phyloP scores from a whole-genome alignment of 257 asterid genomes.

The Fraxinus americana region DNA sequence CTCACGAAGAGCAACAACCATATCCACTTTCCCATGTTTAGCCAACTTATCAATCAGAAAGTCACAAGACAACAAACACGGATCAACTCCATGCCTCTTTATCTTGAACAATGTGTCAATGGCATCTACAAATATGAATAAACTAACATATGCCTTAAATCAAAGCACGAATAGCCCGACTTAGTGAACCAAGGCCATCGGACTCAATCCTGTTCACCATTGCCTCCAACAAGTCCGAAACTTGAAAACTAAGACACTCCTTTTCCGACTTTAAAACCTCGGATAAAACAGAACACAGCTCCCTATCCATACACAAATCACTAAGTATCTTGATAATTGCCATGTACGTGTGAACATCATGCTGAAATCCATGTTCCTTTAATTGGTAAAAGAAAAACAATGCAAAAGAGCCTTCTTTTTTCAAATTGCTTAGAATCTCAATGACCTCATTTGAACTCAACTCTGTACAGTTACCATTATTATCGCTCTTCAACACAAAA shows the following conservation, averaged over 20 bases:
- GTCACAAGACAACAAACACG: conserved; percentile 60
- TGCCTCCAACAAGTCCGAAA: conserved; percentile 62
- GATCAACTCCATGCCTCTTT: conserved; percentile 47
- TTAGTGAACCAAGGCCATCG: conserved; percentile 43
- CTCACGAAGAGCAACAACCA: conserved; percentile 52
- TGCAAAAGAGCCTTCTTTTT: conserved; percentile 52
- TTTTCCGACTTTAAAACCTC: conserved; percentile 47
- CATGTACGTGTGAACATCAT: conserved; percentile 50
- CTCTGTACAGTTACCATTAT: conserved; percentile 23
- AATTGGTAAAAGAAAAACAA: conserved; percentile 47
- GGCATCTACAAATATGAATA: conserved; percentile 78
- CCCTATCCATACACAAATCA: conserved; percentile 49
- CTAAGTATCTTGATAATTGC: conserved; percentile 68
- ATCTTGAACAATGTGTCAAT: conserved; percentile 44
- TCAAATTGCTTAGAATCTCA: conserved; percentile 55
- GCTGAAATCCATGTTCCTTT: conserved; percentile 52
- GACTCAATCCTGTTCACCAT: conserved; percentile 52
- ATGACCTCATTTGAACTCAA: conserved; percentile 45
- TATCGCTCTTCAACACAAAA: neutral
- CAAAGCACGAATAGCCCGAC: conserved; percentile 56
- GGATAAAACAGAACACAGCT: conserved; percentile 53
- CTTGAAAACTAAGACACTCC: conserved; percentile 45
- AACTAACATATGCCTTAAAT: conserved; percentile 56
- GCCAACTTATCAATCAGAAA: conserved; percentile 65
- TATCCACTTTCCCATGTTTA: conserved; percentile 50